Base-by-base conservation (phyloP, 1,284 basidiomycete species). In the Leccinum pachyderme region DNA sequence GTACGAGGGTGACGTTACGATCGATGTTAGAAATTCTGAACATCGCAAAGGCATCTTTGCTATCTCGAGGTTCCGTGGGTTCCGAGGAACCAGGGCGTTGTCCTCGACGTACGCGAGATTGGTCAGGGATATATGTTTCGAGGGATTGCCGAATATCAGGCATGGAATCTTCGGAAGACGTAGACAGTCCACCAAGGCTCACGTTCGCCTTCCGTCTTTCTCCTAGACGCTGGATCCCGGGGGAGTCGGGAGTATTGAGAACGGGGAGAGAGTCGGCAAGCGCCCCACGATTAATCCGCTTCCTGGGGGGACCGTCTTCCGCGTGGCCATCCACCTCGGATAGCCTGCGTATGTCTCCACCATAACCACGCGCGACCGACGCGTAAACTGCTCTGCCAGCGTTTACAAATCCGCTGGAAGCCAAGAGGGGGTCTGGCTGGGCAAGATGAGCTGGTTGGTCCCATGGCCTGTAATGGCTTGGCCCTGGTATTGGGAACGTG, bases 131-230 rank as follows among this genome's bases (percentile, higher is more conserved):
- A 9, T 80, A 65, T 32, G 74, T 75, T 47, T 76, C 75, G 29
- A 78, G 58, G 13, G 64, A 56, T 68, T 71, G 63, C 62, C 65
- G 58, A 55, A 69, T 66, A 57, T 81, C 83, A 8, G 80, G 75
- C 59, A 84, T 69, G 8, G 82, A 84, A 50, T 89, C 87, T 41
- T 89, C 87, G 25, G 84, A 86, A 2, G 86, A 83, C 54, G 78
- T 61, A 59, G 80, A 75, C 59, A 74, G 59, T 32, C 70, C 62
- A 55, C 79, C 74, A 35, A 70, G 54, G 53, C 66, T 72, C 47
- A 67, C 70, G 41, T 71, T 65, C 13, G 71, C 64, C 53, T 77
- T 77, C 25, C 81, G 77, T 57, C 77, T 77, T 54, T 81, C 77
- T 11, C 77, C 82, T 22, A 77, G 69, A 43, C 77, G 76, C 57